Conservation (phyloP, 2,329 filamentous ascomycete genomes). For the Colletotrichum sublineola region DNA sequence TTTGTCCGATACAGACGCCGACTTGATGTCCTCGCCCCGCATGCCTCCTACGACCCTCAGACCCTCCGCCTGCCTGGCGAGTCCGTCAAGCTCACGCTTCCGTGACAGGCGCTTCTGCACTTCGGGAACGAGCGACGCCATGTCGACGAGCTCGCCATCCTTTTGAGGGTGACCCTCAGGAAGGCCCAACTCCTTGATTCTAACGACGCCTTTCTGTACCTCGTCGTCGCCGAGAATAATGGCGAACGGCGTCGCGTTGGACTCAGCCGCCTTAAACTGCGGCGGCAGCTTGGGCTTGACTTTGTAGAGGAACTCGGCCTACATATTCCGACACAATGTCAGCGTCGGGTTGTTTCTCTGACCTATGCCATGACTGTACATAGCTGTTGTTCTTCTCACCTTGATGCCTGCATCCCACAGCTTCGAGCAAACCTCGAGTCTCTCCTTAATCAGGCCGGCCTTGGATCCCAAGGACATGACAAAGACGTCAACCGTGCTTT, state of each 20-base stretch:
- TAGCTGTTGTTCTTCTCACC: constrained; percentile 55
- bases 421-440: constrained; percentile 81
- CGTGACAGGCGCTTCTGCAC: constrained; percentile 64
- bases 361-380: constrained; percentile 1
- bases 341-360: neutral
- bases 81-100: constrained; percentile 59
- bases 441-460: constrained; percentile 83
- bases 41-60: constrained; percentile 62
- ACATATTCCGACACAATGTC: neutral
- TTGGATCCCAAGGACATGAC: constrained; percentile 96
- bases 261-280: constrained; percentile 93
- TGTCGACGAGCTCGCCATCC: constrained; percentile 82
- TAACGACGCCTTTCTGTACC: constrained; percentile 83
- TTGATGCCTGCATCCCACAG: constrained; percentile 93
- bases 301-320: constrained; percentile 91
- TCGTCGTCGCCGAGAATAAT: constrained; percentile 95
- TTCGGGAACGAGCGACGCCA: constrained; percentile 73
- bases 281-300: constrained; percentile 88
- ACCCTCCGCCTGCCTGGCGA: constrained; percentile 59
- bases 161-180: constrained; percentile 89
- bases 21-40: constrained; percentile 56
- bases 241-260: constrained; percentile 83
- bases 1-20: constrained; percentile 42
- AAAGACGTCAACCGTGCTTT: constrained; percentile 84
- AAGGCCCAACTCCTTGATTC: constrained; percentile 83